A percentile compares a stretch with the other conserved stretches of the same genome.
Evolutionary conservation across 1,139 yeast genomes (phyloP).

Genomic region (Suhomyces ambrosiae): DNA sequence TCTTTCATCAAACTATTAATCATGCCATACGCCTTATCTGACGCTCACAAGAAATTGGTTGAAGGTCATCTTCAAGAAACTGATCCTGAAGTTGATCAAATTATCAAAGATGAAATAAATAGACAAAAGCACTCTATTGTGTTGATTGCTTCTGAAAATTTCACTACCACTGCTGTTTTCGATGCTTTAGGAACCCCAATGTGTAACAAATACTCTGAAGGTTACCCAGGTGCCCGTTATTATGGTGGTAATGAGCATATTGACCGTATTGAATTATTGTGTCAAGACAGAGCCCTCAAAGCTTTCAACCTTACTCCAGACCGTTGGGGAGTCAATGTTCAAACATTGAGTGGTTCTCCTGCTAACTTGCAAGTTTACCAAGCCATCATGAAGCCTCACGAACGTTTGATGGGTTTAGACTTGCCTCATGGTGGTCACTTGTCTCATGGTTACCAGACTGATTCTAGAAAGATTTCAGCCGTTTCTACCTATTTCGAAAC

Average conservation of each 20-base stretch:
- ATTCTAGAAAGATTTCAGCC: conserved; percentile 90
- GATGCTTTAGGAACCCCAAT: conserved; percentile 97
- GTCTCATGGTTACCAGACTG: conserved; percentile 98
- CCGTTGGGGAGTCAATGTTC: conserved; percentile 98
- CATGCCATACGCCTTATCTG: conserved; percentile 65
- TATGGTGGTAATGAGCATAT: conserved; percentile 93
- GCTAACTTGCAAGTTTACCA: conserved; percentile 96
- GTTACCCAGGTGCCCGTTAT: conserved; percentile 87
- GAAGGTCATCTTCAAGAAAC: conserved; percentile 70
- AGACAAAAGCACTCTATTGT: conserved; percentile 96
- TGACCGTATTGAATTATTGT: conserved; percentile 87
- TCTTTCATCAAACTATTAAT: conserved; percentile 2
- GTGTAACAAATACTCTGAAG: conserved; percentile 89
- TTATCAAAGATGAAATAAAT: conserved; percentile 83
- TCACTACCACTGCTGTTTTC: conserved; percentile 94
- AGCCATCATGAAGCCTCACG: conserved; percentile 92
- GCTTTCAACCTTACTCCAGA: conserved; percentile 81
- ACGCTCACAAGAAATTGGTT: conserved; percentile 64
- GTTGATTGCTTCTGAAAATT: conserved; percentile 94
- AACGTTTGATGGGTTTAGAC: conserved; percentile 94
- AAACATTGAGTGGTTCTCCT: conserved; percentile 94
- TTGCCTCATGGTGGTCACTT: conserved; percentile 98
- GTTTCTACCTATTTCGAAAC: conserved; percentile 97
- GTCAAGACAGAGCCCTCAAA: conserved; percentile 90
- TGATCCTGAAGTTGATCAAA: conserved; percentile 82